phyloP scores from a whole-genome alignment of 164 flowering plant genomes.

The Liquidambar formosana region DNA sequence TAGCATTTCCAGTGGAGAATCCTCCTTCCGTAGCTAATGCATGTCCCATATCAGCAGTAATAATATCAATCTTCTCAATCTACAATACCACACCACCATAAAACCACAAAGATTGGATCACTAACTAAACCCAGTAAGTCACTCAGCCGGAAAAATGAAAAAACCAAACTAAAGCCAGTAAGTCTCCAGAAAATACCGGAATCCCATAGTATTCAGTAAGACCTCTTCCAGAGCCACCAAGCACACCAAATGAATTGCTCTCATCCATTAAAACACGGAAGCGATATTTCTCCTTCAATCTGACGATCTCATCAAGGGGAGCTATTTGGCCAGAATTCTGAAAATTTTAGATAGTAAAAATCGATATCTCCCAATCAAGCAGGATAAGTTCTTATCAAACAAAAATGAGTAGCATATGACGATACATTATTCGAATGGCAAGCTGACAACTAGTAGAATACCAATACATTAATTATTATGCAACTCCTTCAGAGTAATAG shows the following conservation, averaged over 20 bases:
- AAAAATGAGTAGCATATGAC: not conserved
- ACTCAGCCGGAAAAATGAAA: too few relatives aligned
- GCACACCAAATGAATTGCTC: conserved; percentile 96
- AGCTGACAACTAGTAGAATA: too few relatives aligned
- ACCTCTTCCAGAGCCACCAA: conserved; percentile 90
- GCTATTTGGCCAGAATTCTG: conserved; percentile 98
- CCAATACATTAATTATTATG: too few relatives aligned
- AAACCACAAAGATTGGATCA: not conserved
- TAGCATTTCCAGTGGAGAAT: conserved; percentile 92
- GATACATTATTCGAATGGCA: not conserved
- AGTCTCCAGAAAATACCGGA: conserved; percentile 54
- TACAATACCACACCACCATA: conserved; percentile 30
- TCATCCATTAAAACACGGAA: conserved; percentile 93
- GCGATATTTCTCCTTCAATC: conserved; percentile 79
- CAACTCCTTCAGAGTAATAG: too few relatives aligned
- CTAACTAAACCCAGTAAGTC: conserved; percentile 12
- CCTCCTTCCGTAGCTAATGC: conserved; percentile 98
- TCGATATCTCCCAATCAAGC: too few relatives aligned
- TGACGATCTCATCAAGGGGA: conserved; percentile 83
- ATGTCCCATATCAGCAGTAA: conserved; percentile 99
- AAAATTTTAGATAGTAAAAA: conserved; percentile 13
- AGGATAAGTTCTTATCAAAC: too few relatives aligned
- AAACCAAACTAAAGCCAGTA: too few relatives aligned
- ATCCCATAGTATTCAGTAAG: conserved; percentile 76
- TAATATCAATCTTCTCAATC: conserved; percentile 91